Conservation (phyloP, 2,329 filamentous ascomycete species). For the Stemphylium beticola region DNA sequence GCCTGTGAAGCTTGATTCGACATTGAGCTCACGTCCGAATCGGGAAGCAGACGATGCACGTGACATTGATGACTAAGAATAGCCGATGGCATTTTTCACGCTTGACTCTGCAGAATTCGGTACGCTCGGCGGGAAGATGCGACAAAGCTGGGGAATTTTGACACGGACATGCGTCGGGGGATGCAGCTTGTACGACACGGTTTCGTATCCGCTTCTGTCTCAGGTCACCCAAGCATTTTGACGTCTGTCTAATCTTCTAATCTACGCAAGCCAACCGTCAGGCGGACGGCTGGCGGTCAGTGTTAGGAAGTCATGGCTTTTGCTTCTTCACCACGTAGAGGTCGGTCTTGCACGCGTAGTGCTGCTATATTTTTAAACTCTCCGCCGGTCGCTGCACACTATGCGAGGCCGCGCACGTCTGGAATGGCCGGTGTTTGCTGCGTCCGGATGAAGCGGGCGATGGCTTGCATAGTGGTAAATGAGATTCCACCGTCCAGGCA, state of each 20-base stretch:
- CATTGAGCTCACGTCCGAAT: slow-evolving; percentile 13
- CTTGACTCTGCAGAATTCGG: neutral
- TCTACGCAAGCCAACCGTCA: neutral
- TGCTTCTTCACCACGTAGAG: too few relatives aligned
- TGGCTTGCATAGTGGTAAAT: slow-evolving; percentile 7
- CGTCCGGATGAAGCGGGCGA: slow-evolving; percentile 3
- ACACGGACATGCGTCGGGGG: slow-evolving; percentile 8
- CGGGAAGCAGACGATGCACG: slow-evolving; percentile 15
- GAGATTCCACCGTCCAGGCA: neutral
- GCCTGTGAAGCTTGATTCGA: slow-evolving; percentile 13
- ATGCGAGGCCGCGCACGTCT: slow-evolving; percentile 2
- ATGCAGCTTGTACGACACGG: slow-evolving; percentile 3
- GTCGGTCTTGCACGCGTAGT: too few relatives aligned
- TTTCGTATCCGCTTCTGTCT: slow-evolving; percentile 3
- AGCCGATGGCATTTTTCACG: neutral
- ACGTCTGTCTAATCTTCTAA: slow-evolving; percentile 7
- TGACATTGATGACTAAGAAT: slow-evolving; percentile 14
- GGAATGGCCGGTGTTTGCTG: neutral
- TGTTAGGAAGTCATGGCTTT: neutral
- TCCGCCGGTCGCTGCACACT: neutral
- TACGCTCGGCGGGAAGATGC: neutral
- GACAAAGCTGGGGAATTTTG: slow-evolving; percentile 15
- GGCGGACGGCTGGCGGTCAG: neutral
- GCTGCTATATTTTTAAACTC: too few relatives aligned
- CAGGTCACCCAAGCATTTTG: slow-evolving; percentile 6